Evolutionary conservation across 495 filamentous ascomycete genomes (phyloP), one percentile per base, ranked within the genome.

Genomic region (Astrocystis sublimbata): DNA sequence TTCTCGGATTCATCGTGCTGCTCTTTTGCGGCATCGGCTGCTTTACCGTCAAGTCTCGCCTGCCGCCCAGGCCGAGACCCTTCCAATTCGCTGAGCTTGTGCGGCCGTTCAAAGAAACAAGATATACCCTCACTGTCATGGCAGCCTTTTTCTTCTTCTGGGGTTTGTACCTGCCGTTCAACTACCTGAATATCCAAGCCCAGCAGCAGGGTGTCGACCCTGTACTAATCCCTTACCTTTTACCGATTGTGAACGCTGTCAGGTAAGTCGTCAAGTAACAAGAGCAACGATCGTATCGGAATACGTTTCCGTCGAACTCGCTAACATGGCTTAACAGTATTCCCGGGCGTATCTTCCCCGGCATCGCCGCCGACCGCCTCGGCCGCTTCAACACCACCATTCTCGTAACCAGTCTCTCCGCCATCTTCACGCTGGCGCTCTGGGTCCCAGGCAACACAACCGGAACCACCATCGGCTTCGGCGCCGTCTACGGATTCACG

Each of bases 371-470:
- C 41, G 91, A 94, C 71, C 85, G 82, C 62, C 40, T 90, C 35
- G 91, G 91, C 1, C 84, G 88, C 26, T 92, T 84, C 77, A 93
- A 93, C 73, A 75, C 84, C 12, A 88, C 91, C 81, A 81, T 90
- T 30, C 49, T 85, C 36, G 88, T 87, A 67, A 78, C 82, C 3
- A 76, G 74, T 35, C 73, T 86, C 58, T 85, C 86, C 0, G 81
- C 77, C 17, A 81, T 92, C 41, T 75, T 92, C 42, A 83, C 86
- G 0, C 79, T 93, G 0, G 88, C 83, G 10, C 76, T 92, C 0
- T 91, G 89, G 87, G 77, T 92, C 4, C 89, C 87, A 5, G 66
- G 67, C 21, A 74, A 74, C 1, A 76, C 76, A 35, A 88, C 86
- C 46, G 85, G 80, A 1, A 79, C 88, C 1, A 84, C 85, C 41